These are phyloP conservation scores for Waitea zeae DNA, from an alignment of 1,284 basidiomycete genomes.

Conservation along the genomic window DNA sequence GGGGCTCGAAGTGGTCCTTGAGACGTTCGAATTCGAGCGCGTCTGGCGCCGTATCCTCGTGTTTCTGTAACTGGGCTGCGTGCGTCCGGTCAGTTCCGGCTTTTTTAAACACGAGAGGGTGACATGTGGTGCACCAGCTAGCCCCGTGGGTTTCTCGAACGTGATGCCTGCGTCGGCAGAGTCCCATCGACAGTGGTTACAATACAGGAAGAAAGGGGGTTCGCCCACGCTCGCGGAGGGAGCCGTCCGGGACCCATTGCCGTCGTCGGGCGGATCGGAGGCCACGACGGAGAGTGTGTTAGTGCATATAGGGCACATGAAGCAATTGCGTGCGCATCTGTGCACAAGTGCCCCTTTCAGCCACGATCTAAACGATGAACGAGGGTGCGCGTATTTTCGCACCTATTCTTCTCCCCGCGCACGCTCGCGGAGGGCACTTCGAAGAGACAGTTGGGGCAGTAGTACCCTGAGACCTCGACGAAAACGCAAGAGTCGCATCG, in stretches of 20 bases:
- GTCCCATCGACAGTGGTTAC: constrained; percentile 91
- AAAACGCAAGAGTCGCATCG: constrained; percentile 86
- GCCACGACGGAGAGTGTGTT: constrained; percentile 81
- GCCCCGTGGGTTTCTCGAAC: constrained; percentile 92
- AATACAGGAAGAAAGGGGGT: constrained; percentile 82
- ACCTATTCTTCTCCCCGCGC: constrained; percentile 90
- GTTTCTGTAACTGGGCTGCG: constrained; percentile 75
- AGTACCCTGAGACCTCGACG: constrained; percentile 90
- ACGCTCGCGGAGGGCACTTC: constrained; percentile 96
- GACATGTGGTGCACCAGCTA: constrained; percentile 46
- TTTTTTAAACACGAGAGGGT: constrained; percentile 3
- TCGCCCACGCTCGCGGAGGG: constrained; percentile 47
- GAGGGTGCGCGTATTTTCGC: constrained; percentile 6
- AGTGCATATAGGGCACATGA: constrained; percentile 84
- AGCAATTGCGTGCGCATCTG: constrained; percentile 96
- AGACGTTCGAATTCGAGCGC: constrained; percentile 79
- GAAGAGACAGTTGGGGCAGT: constrained; percentile 97
- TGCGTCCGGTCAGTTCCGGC: too few species aligned
- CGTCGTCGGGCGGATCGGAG: constrained; percentile 61
- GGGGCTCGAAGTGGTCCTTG: constrained; percentile 89
- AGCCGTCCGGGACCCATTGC: constrained; percentile 29
- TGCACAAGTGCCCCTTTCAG: neutral
- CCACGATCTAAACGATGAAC: neutral
- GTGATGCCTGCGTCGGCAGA: constrained; percentile 79
- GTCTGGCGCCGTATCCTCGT: constrained; percentile 72